Evolutionary conservation across 2,329 filamentous ascomycete genomes (phyloP).

Genomic region (Sporothrix dimorphospora): DNA sequence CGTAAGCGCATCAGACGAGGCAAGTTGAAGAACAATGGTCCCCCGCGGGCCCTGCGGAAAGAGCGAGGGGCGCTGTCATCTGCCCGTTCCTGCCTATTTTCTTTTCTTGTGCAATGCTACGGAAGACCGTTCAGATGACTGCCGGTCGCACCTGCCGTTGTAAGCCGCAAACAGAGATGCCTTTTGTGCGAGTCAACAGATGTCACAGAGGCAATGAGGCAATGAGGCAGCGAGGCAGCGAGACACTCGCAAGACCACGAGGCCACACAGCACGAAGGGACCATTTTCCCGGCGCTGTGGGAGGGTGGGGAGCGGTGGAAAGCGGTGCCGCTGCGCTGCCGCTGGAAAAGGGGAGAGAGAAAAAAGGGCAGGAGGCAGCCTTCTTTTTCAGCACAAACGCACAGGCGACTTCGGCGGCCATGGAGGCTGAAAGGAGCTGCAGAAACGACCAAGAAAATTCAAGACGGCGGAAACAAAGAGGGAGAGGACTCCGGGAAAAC

Average conservation of each 20-base stretch:
- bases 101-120: not conserved
- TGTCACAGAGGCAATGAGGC: not conserved
- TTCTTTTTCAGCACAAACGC: not conserved
- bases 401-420: not conserved
- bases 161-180: not conserved
- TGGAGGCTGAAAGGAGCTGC: slow-evolving; percentile 5
- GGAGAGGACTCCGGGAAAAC: not conserved
- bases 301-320: not conserved
- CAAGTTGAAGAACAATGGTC: not conserved
- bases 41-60: not conserved
- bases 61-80: not conserved
- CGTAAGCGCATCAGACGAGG: not conserved
- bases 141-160: slow-evolving; percentile 1
- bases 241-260: not conserved
- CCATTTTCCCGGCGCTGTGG: not conserved
- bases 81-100: not conserved
- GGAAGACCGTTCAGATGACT: not conserved
- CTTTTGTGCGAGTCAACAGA: not conserved
- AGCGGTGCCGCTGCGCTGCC: not conserved
- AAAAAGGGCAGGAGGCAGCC: not conserved
- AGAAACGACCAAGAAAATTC: not conserved
- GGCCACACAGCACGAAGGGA: not conserved
- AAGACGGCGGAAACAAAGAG: not conserved
- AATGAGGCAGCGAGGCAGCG: not conserved
- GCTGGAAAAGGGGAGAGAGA: not conserved